phyloP scores from a whole-genome alignment of 2,329 filamentous ascomycete species.

The Fonsecaea pedrosoi region DNA sequence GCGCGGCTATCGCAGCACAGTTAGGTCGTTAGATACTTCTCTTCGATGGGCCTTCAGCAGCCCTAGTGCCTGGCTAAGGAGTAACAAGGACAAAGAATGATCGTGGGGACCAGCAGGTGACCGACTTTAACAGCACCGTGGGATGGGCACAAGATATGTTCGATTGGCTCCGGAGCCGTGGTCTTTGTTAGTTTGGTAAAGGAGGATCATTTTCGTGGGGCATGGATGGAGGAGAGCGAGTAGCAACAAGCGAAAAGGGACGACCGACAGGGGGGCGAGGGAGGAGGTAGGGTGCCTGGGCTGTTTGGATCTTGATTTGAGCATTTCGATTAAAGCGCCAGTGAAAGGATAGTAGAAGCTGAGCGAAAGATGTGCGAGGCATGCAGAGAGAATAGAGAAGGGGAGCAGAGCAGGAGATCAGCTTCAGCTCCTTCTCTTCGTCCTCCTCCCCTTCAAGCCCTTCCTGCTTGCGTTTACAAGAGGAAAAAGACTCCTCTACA shows the following conservation, averaged over 20 bases:
- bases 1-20: conserved; percentile 28
- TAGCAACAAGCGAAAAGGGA: background rate
- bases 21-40: conserved; percentile 9
- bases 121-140: conserved; percentile 9
- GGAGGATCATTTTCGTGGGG: conserved; percentile 26
- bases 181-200: conserved; percentile 2
- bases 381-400: background rate
- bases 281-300: conserved; percentile 6
- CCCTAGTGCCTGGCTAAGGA: conserved; percentile 30
- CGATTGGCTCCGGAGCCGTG: conserved; percentile 19
- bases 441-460: too few species aligned
- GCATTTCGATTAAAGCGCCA: conserved; percentile 6
- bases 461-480: too few species aligned
- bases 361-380: background rate
- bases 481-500: too few species aligned
- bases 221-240: conserved; percentile 16
- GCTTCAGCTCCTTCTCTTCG: too few species aligned
- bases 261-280: background rate
- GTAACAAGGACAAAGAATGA: conserved; percentile 3
- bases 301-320: conserved; percentile 19
- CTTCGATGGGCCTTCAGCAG: conserved; percentile 6
- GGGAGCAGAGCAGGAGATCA: too few species aligned
- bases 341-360: background rate
- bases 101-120: conserved; percentile 21
- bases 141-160: conserved; percentile 7